Evolutionary conservation across 202 grass and related monocot genomes (phyloP).

Genomic region (Eragrostis tef): DNA sequence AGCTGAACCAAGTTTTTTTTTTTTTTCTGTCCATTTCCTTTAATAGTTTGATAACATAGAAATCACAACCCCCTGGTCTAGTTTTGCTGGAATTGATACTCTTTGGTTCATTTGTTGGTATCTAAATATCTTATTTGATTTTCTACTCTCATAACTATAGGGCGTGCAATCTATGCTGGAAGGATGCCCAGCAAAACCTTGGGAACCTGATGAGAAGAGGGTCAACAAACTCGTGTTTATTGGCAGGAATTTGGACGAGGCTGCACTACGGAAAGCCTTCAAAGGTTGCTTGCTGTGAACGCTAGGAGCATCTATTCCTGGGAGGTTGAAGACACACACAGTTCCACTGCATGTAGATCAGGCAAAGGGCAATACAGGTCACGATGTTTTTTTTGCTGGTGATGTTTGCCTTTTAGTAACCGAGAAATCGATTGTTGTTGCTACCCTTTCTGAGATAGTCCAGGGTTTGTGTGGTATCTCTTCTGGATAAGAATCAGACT

Average conservation of each 20-base stretch:
- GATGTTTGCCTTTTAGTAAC: neutral
- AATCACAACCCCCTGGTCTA: neutral
- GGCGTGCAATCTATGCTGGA: slow-evolving; percentile 79
- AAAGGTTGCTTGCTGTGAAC: slow-evolving; percentile 62
- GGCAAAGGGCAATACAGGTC: neutral
- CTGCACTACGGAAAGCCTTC: slow-evolving; percentile 65
- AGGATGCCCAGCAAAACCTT: slow-evolving; percentile 69
- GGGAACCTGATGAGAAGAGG: slow-evolving; percentile 66
- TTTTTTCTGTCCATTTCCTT: slow-evolving; percentile 2
- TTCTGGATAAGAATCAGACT: neutral
- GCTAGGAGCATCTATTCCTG: neutral
- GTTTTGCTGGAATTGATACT: neutral
- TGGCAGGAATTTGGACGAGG: slow-evolving; percentile 65
- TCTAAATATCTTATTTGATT: neutral
- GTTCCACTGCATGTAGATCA: neutral
- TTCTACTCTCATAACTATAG: slow-evolving; percentile 13
- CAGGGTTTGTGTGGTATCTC: slow-evolving; percentile 1
- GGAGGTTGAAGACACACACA: neutral
- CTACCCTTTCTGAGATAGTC: neutral
- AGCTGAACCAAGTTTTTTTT: neutral
- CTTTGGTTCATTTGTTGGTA: neutral
- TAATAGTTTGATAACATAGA: neutral
- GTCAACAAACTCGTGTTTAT: slow-evolving; percentile 74
- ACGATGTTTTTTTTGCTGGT: neutral
- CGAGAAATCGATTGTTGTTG: neutral